These are phyloP conservation scores for Hawksworthiomyces lignivorus DNA, from an alignment of 2,329 filamentous ascomycete species.

Conservation along the genomic window DNA sequence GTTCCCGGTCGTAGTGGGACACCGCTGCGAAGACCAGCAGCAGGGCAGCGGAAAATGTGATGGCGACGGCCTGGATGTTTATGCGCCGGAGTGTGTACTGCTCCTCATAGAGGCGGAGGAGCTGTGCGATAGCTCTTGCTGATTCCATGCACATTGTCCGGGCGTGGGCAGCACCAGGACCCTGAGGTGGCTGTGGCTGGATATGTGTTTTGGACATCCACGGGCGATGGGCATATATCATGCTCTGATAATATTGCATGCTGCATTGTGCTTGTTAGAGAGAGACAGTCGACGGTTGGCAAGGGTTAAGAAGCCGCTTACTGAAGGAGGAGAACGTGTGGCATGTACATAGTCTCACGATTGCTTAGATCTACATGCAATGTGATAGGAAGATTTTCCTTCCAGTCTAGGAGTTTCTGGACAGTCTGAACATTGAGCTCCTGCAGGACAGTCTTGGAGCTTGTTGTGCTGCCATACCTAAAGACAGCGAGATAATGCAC, in stretches of 20 bases:
- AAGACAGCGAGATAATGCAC: no score
- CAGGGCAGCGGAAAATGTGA: slow-evolving; percentile 35
- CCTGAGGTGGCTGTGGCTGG: slow-evolving; percentile 1
- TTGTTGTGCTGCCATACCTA: no score
- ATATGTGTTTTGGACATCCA: slow-evolving; percentile 26
- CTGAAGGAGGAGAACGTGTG: slow-evolving; percentile 34
- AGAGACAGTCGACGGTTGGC: background rate
- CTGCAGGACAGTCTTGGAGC: background rate
- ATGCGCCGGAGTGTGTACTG: slow-evolving; percentile 33
- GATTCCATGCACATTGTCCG: slow-evolving; percentile 34
- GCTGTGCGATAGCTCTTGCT: slow-evolving; percentile 29
- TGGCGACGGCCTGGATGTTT: slow-evolving; percentile 35
- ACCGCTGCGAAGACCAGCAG: slow-evolving; percentile 24
- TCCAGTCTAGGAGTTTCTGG: background rate
- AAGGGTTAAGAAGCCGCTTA: slow-evolving; percentile 16
- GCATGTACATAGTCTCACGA: slow-evolving; percentile 24
- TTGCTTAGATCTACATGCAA: slow-evolving; percentile 27
- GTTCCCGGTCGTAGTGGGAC: background rate
- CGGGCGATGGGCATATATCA: slow-evolving; percentile 23
- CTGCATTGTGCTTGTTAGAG: no score
- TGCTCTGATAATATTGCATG: slow-evolving; percentile 16
- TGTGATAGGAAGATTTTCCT: slow-evolving; percentile 22
- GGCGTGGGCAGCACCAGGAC: slow-evolving; percentile 17
- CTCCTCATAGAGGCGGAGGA: slow-evolving; percentile 32
- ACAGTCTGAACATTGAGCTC: background rate